These are phyloP conservation scores for Massariosphaeria phaeospora DNA, from an alignment of 495 filamentous ascomycete genomes.

Conservation along the genomic window DNA sequence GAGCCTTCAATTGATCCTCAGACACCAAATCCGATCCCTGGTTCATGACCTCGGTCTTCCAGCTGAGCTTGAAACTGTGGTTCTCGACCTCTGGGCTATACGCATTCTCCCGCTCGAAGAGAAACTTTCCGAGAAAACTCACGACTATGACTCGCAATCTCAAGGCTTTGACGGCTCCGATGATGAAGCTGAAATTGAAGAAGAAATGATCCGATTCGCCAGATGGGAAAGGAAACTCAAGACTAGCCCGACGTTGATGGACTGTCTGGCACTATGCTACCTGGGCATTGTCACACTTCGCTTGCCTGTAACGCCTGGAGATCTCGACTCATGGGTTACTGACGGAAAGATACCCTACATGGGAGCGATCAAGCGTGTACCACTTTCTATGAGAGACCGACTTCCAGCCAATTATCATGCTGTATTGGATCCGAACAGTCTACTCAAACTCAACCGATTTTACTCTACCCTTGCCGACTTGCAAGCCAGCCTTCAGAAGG, in stretches of 20 bases:
- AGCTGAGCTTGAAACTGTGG: conserved; percentile 56
- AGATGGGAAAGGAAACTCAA: conserved; percentile 32
- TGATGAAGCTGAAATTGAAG: conserved; percentile 21
- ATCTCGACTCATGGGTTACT: conserved; percentile 48
- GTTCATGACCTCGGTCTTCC: conserved; percentile 59
- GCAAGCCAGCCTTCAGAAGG: conserved; percentile 55
- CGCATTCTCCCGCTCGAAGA: conserved; percentile 51
- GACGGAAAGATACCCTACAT: conserved; percentile 36
- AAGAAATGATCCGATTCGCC: not conserved
- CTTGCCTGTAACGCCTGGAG: conserved; percentile 57
- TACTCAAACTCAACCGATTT: conserved; percentile 53
- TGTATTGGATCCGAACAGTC: conserved; percentile 34
- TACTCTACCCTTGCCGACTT: conserved; percentile 59
- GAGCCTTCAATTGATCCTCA: conserved; percentile 76
- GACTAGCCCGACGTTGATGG: conserved; percentile 56
- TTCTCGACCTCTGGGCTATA: conserved; percentile 67
- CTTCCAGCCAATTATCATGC: conserved; percentile 33
- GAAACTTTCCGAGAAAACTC: conserved; percentile 29
- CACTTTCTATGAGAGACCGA: conserved; percentile 35
- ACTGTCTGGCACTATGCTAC: conserved; percentile 63
- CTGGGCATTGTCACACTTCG: conserved; percentile 59
- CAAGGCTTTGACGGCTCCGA: conserved; percentile 50
- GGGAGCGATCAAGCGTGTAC: conserved; percentile 30
- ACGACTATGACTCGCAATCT: conserved; percentile 27
- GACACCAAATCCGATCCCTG: conserved; percentile 65